Conservation (phyloP, 345 rosid genomes). For the Arabis hirsuta region DNA sequence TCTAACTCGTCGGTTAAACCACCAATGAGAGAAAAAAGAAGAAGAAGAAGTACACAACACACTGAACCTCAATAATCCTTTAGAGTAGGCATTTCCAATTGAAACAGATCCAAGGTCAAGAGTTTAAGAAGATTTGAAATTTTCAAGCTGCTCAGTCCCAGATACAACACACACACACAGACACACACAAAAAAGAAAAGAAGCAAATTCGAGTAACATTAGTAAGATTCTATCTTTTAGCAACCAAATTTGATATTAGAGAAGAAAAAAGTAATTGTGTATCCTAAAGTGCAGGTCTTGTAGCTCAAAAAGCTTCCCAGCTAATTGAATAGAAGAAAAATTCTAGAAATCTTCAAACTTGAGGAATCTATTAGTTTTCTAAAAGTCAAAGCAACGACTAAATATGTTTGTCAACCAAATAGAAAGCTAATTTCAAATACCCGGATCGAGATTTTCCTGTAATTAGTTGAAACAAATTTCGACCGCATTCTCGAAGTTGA, state of each 20-base stretch:
- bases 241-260: constrained; percentile 12
- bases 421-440: constrained; percentile 9
- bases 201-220: not conserved
- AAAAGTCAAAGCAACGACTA: constrained; percentile 24
- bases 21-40: not conserved
- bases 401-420: constrained; percentile 11
- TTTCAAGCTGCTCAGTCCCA: constrained; percentile 7
- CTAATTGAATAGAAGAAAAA: not conserved
- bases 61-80: constrained; percentile 1
- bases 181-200: not conserved
- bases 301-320: not conserved
- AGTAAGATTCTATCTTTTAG: not conserved
- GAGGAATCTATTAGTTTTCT: not conserved
- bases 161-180: not conserved
- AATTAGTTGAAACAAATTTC: constrained; percentile 36
- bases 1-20: not conserved
- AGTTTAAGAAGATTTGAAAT: constrained; percentile 12
- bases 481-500: constrained; percentile 42
- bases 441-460: constrained; percentile 42
- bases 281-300: not conserved
- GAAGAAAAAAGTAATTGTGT: not conserved
- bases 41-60: not conserved
- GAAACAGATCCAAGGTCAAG: constrained; percentile 5
- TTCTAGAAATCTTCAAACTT: not conserved
- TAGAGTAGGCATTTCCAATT: constrained; percentile 5